Conservation (phyloP, 106 monocot species). For the Alisma plantagoaquatica region DNA sequence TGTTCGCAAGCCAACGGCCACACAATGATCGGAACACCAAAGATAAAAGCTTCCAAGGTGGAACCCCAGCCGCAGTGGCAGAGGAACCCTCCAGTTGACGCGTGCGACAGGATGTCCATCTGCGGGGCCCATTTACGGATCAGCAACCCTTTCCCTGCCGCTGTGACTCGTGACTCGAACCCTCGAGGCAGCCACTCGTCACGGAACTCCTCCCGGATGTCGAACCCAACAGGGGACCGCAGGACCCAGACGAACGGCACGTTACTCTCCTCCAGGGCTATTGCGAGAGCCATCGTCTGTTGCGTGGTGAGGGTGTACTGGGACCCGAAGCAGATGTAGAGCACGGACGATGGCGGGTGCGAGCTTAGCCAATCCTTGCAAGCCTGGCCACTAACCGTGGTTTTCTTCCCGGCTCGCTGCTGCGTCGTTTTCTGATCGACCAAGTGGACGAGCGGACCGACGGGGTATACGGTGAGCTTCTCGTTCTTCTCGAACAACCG, state of each 20-base stretch:
- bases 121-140: conserved; percentile 3
- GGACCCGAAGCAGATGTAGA: conserved; percentile 11
- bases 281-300: not conserved
- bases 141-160: not conserved
- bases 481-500: not conserved
- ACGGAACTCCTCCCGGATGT: not conserved
- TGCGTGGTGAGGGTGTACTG: not conserved
- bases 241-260: conserved; percentile 6
- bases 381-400: not conserved
- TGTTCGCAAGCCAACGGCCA: not conserved
- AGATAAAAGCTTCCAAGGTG: not conserved
- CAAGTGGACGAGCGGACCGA: not conserved
- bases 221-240: conserved; percentile 1
- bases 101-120: conserved; percentile 5
- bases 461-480: not conserved
- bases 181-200: not conserved
- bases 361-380: not conserved
- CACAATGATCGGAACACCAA: not conserved
- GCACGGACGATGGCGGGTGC: not conserved
- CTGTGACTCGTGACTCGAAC: not conserved
- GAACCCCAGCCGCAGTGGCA: conserved; percentile 1
- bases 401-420: not conserved
- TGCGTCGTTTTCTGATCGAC: not conserved
- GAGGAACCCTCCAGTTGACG: no score
- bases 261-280: not conserved